These are phyloP conservation scores for Millerozyma miso DNA, from an alignment of 805 yeast genomes.

Conservation along the genomic window DNA sequence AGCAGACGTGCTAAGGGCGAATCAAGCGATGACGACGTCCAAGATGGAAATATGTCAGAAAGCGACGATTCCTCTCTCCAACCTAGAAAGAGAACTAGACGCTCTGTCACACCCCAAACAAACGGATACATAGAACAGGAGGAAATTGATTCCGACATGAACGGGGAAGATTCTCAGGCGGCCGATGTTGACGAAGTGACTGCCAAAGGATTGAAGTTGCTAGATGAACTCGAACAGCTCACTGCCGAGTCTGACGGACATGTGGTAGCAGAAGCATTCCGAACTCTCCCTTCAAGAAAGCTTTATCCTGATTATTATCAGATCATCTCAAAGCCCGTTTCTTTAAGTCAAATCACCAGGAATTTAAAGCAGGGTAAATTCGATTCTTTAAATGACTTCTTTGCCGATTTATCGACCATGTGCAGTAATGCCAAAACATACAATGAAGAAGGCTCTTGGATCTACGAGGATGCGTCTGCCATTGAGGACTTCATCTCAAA, in stretches of 20 bases:
- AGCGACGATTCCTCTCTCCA: slow-evolving; percentile 19
- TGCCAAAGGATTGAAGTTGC: slow-evolving; percentile 28
- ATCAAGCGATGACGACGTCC: slow-evolving; percentile 17
- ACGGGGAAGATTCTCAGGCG: slow-evolving; percentile 11
- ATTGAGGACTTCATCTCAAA: slow-evolving; percentile 34
- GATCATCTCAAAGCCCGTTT: slow-evolving; percentile 56
- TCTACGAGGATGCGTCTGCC: slow-evolving; percentile 53
- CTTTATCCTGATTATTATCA: slow-evolving; percentile 83
- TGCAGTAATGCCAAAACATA: slow-evolving; percentile 66
- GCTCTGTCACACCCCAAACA: slow-evolving; percentile 14
- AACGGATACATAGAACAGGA: slow-evolving; percentile 15
- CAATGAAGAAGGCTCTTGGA: slow-evolving; percentile 66
- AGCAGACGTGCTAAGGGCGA: slow-evolving; percentile 11
- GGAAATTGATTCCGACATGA: slow-evolving; percentile 21
- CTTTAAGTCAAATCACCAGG: slow-evolving; percentile 52
- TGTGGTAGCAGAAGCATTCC: slow-evolving; percentile 42
- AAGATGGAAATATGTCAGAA: slow-evolving; percentile 20
- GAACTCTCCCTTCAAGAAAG: slow-evolving; percentile 66
- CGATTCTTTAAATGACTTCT: slow-evolving; percentile 42
- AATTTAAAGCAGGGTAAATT: slow-evolving; percentile 37
- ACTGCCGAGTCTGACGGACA: slow-evolving; percentile 44
- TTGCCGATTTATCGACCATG: slow-evolving; percentile 63
- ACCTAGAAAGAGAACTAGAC: slow-evolving; percentile 14
- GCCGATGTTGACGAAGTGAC: slow-evolving; percentile 12
- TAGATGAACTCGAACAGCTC: slow-evolving; percentile 40